phyloP scores from a whole-genome alignment of 208 protist species.

The Novymonas esmeraldas region DNA sequence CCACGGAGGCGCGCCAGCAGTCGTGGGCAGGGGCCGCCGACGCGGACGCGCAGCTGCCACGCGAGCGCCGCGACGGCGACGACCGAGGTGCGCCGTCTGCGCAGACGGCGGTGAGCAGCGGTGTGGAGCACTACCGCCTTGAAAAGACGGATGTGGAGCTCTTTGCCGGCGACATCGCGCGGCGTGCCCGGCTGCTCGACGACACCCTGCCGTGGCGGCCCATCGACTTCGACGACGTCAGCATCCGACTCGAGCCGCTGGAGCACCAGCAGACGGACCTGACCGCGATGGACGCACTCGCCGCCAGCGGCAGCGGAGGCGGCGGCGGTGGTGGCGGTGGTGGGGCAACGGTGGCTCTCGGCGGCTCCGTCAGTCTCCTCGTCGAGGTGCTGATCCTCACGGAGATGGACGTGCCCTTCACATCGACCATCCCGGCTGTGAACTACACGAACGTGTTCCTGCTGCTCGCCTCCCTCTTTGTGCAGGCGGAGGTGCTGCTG shows the following conservation, averaged over 20 bases:
- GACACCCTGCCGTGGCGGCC: constrained; percentile 71
- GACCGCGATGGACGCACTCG: constrained; percentile 3
- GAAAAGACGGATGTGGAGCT: constrained; percentile 43
- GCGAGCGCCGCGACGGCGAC: constrained; percentile 22
- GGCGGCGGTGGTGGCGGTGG: too few relatives aligned
- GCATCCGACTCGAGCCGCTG: constrained; percentile 49
- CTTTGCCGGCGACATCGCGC: constrained; percentile 40
- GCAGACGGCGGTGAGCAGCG: background rate
- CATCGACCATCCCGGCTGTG: constrained; percentile 43
- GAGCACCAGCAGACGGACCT: constrained; percentile 20
- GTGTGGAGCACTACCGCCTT: constrained; percentile 11
- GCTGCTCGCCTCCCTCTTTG: constrained; percentile 61
- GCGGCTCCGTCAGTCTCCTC: constrained; percentile 62
- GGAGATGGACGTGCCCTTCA: constrained; percentile 61
- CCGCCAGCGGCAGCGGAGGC: constrained; percentile 3
- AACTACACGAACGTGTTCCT: constrained; percentile 78
- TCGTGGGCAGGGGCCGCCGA: too few relatives aligned
- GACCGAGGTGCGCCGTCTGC: background rate
- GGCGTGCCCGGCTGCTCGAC: constrained; percentile 48
- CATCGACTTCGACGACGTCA: constrained; percentile 41
- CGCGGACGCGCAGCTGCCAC: constrained; percentile 21
- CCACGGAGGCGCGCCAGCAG: too few relatives aligned
- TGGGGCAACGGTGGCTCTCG: constrained; percentile 35
- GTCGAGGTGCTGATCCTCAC: constrained; percentile 62
- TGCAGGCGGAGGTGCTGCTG: constrained; percentile 57